Percentiles rank a stretch among this genome's conserved stretches.
These are phyloP conservation scores for Leucoagaricus sp. DNA, from an alignment of 1,284 basidiomycete genomes.

Conservation along the genomic window DNA sequence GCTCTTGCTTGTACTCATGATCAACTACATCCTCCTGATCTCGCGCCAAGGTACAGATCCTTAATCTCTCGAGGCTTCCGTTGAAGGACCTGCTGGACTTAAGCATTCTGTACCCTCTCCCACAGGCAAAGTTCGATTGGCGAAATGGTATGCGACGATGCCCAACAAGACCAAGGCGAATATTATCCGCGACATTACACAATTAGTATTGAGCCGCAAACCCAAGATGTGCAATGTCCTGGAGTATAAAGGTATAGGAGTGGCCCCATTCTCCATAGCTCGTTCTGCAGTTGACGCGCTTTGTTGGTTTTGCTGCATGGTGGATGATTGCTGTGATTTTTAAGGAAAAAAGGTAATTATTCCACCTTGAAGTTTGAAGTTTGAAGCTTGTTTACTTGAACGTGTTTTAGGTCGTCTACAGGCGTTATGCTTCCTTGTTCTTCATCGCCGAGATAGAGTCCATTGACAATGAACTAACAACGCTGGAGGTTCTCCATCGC, in stretches of 20 bases:
- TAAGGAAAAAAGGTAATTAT: slow-evolving; percentile 76
- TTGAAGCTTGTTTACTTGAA: background rate
- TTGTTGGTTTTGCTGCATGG: too few species aligned
- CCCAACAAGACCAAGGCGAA: slow-evolving; percentile 87
- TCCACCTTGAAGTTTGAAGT: background rate
- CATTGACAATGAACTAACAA: slow-evolving; percentile 86
- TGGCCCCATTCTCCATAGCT: background rate
- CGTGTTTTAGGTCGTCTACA: slow-evolving; percentile 63
- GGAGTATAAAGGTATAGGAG: slow-evolving; percentile 86
- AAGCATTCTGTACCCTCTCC: too few species aligned
- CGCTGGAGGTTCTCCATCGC: slow-evolving; percentile 92
- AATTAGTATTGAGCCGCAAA: slow-evolving; percentile 87
- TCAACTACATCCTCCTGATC: slow-evolving; percentile 89
- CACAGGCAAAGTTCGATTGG: slow-evolving; percentile 94
- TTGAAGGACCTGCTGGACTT: too few species aligned
- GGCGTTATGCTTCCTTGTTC: slow-evolving; percentile 94
- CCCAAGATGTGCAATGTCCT: slow-evolving; percentile 97
- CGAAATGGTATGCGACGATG: slow-evolving; percentile 96
- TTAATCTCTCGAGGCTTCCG: too few species aligned
- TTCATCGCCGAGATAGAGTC: slow-evolving; percentile 90
- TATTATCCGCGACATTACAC: slow-evolving; percentile 96
- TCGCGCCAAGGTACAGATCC: slow-evolving; percentile 86
- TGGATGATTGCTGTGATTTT: too few species aligned
- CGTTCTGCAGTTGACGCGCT: too few species aligned
- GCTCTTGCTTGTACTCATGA: slow-evolving; percentile 48